Conservation (phyloP, 345 rosid species). For the Eucalyptus sp. region DNA sequence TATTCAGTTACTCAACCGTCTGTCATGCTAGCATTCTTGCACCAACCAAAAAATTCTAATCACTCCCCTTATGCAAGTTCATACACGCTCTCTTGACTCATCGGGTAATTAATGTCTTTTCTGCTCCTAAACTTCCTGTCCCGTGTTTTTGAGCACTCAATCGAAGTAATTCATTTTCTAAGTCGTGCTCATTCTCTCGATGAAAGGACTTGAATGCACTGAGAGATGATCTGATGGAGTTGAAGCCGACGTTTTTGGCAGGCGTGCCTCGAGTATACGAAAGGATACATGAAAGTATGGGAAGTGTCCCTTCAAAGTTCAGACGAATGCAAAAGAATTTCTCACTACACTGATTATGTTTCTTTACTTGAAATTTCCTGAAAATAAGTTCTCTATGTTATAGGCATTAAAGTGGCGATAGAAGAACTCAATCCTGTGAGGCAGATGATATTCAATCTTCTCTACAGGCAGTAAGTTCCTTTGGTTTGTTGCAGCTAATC, state of each 20-base stretch:
- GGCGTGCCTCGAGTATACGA: conserved; percentile 96
- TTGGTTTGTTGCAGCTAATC: neutral
- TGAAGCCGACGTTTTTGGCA: conserved; percentile 85
- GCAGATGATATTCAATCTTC: conserved; percentile 48
- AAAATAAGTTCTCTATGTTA: neutral
- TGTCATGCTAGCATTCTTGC: neutral
- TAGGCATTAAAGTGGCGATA: conserved; percentile 53
- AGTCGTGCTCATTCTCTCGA: neutral
- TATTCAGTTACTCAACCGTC: neutral
- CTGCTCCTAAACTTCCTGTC: neutral
- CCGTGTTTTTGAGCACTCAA: neutral
- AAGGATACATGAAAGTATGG: conserved; percentile 71
- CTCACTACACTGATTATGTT: neutral
- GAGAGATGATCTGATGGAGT: conserved; percentile 73
- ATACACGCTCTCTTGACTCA: neutral
- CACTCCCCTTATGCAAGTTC: neutral
- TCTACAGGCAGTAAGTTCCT: conserved; percentile 61
- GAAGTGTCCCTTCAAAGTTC: neutral
- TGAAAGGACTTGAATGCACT: conserved; percentile 72
- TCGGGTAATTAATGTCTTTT: neutral
- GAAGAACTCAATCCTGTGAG: conserved; percentile 73
- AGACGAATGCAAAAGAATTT: neutral
- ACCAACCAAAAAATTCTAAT: neutral
- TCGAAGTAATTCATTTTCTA: neutral
- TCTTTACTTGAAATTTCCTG: neutral